A percentile compares a stretch with the other conserved stretches of the same genome.
These are phyloP conservation scores for Pleurotus ostreatus DNA, from an alignment of 768 basidiomycete genomes.

Conservation along the genomic window DNA sequence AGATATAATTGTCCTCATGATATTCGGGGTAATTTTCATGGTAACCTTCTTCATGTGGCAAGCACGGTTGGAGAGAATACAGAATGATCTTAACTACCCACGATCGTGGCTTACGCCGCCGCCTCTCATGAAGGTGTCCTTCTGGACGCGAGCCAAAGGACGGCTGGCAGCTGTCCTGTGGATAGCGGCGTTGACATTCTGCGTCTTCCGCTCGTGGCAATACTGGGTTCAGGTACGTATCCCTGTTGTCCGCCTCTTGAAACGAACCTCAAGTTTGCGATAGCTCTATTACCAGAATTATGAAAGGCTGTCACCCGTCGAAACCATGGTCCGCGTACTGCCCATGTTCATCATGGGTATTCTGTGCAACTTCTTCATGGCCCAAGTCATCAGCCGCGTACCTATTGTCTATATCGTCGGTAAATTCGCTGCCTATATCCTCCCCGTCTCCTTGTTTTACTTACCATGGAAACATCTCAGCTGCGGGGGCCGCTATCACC, in stretches of 20 bases:
- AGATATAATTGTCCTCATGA: slow-evolving; percentile 71
- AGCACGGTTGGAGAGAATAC: slow-evolving; percentile 45
- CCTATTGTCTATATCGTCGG: slow-evolving; percentile 43
- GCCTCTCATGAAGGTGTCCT: slow-evolving; percentile 58
- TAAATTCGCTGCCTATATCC: slow-evolving; percentile 19
- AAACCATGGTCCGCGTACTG: slow-evolving; percentile 49
- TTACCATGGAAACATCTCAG: slow-evolving; percentile 20
- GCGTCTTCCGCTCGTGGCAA: slow-evolving; percentile 49
- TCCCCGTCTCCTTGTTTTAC: background rate
- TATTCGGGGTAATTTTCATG: slow-evolving; percentile 56
- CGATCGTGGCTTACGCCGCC: slow-evolving; percentile 38
- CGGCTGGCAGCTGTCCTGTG: slow-evolving; percentile 56
- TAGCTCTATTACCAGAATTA: slow-evolving; percentile 59
- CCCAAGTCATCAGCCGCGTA: slow-evolving; percentile 40
- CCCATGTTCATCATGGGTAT: slow-evolving; percentile 55
- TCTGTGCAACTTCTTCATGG: slow-evolving; percentile 49
- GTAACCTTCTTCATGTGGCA: slow-evolving; percentile 65
- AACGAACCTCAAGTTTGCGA: background rate
- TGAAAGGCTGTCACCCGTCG: slow-evolving; percentile 38
- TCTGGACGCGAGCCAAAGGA: slow-evolving; percentile 64
- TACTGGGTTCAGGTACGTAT: slow-evolving; percentile 29
- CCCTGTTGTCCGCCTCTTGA: background rate
- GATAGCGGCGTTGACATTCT: slow-evolving; percentile 65
- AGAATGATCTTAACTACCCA: slow-evolving; percentile 16
- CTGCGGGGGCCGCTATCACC: slow-evolving; percentile 35